phyloP scores from a whole-genome alignment of 345 rosid species.

The Camelina hispida region DNA sequence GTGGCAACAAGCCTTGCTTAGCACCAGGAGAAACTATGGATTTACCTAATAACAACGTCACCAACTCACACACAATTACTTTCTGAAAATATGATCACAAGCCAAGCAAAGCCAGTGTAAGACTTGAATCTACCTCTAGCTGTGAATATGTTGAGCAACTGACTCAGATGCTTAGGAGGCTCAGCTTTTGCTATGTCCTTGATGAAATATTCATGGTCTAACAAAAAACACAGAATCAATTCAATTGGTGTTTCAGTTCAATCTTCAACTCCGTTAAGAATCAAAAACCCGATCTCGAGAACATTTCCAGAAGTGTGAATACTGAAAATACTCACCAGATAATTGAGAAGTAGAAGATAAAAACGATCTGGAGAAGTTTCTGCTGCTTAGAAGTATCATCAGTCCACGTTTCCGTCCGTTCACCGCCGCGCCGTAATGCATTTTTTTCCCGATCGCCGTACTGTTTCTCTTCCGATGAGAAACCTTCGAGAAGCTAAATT shows the following conservation, averaged over 20 bases:
- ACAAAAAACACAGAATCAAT: constrained; percentile 35
- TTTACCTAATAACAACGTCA: constrained; percentile 56
- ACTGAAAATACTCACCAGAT: constrained; percentile 44
- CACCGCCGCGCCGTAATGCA: constrained; percentile 52
- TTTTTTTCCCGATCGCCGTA: constrained; percentile 44
- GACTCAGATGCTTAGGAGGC: constrained; percentile 70
- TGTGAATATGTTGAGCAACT: constrained; percentile 57
- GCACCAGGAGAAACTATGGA: constrained; percentile 74
- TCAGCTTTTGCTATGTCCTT: constrained; percentile 63
- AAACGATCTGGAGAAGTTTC: constrained; percentile 47
- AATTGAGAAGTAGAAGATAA: constrained; percentile 44
- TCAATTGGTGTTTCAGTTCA: not conserved
- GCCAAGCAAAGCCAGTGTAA: constrained; percentile 7
- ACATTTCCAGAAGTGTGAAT: constrained; percentile 4
- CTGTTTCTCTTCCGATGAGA: constrained; percentile 36
- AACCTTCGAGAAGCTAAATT: constrained; percentile 12
- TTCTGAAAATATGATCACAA: not conserved
- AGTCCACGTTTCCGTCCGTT: constrained; percentile 50
- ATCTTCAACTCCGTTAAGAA: not conserved
- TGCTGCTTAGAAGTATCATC: constrained; percentile 46
- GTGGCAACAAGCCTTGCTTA: constrained; percentile 74
- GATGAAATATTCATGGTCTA: constrained; percentile 66
- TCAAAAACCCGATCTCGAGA: not conserved
- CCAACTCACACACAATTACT: not conserved
- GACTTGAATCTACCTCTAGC: constrained; percentile 58